A percentile compares a stretch with the other conserved stretches of the same genome.
These are phyloP conservation scores for Peterozyma toletana DNA, from an alignment of 805 yeast species.

Conservation along the genomic window DNA sequence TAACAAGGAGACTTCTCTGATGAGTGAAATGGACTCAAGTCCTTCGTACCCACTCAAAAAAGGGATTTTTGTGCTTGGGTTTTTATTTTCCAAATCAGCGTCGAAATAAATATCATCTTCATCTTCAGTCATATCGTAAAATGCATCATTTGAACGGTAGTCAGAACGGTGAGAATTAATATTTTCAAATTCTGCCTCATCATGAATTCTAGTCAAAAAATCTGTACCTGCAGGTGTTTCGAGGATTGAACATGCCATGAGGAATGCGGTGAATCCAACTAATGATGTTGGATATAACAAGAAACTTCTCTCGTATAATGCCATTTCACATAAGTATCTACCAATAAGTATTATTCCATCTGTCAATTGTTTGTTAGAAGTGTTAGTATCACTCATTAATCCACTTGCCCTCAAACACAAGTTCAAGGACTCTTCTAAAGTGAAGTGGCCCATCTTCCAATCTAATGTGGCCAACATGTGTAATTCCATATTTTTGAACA, in stretches of 20 bases:
- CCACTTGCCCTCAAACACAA: conserved; percentile 22
- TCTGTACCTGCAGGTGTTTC: conserved; percentile 36
- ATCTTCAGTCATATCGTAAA: conserved; percentile 9
- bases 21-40: conserved; percentile 24
- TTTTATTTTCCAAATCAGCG: conserved; percentile 31
- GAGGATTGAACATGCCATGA: conserved; percentile 47
- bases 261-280: conserved; percentile 43
- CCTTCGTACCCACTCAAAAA: conserved; percentile 43
- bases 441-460: conserved; percentile 37
- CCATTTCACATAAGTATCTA: conserved; percentile 47
- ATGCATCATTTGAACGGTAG: neutral
- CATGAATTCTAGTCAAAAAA: conserved; percentile 19
- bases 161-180: neutral
- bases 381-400: conserved; percentile 4
- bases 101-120: conserved; percentile 14
- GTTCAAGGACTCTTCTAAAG: conserved; percentile 45
- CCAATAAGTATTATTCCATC: conserved; percentile 50
- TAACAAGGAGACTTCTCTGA: conserved; percentile 35
- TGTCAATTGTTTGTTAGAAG: conserved; percentile 25
- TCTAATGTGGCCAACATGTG: conserved; percentile 32
- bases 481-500: conserved; percentile 40
- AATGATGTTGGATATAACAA: conserved; percentile 34
- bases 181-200: conserved; percentile 7
- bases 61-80: conserved; percentile 36
- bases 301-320: conserved; percentile 41